Conservation (phyloP, 371 early-diverging fungal species). For the Rhizopus delemar region DNA sequence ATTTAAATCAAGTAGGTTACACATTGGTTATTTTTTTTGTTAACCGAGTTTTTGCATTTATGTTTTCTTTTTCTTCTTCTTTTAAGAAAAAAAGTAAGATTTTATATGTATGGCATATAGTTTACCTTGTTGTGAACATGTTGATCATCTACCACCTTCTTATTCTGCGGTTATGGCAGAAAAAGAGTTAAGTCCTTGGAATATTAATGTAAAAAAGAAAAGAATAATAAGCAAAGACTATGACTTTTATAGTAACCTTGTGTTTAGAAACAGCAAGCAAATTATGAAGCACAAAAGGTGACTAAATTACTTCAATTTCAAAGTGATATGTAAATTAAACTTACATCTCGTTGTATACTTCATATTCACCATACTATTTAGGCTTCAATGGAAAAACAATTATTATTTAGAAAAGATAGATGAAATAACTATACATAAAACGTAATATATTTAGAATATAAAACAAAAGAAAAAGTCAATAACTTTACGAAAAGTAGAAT, state of each 20-base stretch:
- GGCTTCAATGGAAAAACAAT: not conserved
- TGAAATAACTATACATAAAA: not conserved
- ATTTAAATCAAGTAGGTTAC: not conserved
- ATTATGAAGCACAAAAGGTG: not conserved
- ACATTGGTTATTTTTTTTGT: not conserved
- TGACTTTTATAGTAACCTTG: no score
- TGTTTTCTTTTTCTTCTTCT: not conserved
- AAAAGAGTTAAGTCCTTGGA: slow-evolving; percentile 3
- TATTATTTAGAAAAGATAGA: slow-evolving; percentile 1
- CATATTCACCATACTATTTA: not conserved
- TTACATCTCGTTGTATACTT: no score
- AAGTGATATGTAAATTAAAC: not conserved
- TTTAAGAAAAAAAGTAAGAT: not conserved
- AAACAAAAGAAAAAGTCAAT: not conserved
- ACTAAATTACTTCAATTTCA: not conserved
- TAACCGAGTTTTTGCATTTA: not conserved
- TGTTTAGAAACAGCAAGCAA: not conserved
- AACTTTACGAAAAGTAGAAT: not conserved
- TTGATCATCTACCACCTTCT: slow-evolving; percentile 18
- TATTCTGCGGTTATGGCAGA: slow-evolving; percentile 25
- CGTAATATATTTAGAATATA: not conserved
- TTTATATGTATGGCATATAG: not conserved
- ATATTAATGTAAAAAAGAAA: not conserved
- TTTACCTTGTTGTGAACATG: not conserved
- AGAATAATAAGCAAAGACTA: no score